Percentiles rank a stretch among this genome's conserved stretches.
These are phyloP conservation scores for Spathaspora boniae DNA, from an alignment of 805 yeast genomes.

Conservation along the genomic window DNA sequence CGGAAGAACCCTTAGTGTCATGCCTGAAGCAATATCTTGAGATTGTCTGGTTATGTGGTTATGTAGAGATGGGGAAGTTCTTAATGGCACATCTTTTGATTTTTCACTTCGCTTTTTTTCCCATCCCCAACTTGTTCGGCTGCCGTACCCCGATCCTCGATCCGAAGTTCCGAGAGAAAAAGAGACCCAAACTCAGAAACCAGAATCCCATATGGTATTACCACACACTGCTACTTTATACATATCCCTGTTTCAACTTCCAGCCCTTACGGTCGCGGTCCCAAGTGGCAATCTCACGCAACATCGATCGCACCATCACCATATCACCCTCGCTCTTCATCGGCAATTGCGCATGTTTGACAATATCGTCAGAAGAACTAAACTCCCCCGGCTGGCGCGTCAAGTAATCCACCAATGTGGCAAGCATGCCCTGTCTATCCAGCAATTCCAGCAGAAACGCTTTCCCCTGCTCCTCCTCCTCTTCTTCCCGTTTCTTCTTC, in stretches of 20 bases:
- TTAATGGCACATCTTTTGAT: too few relatives aligned
- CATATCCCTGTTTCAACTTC: slow-evolving; percentile 52
- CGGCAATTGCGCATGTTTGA: slow-evolving; percentile 29
- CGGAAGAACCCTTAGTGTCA: slow-evolving; percentile 1
- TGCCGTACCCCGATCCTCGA: too few relatives aligned
- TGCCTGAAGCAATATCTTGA: too few relatives aligned
- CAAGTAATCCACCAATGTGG: slow-evolving; percentile 40
- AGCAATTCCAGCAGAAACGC: too few relatives aligned
- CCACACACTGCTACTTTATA: too few relatives aligned
- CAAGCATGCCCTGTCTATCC: slow-evolving; percentile 22
- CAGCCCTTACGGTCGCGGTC: slow-evolving; percentile 56
- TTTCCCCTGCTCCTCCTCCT: slow-evolving; percentile 23
- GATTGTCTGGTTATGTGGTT: too few relatives aligned
- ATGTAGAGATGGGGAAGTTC: too few relatives aligned
- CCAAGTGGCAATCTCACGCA: slow-evolving; percentile 69
- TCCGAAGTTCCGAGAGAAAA: background rate
- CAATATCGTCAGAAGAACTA: slow-evolving; percentile 50
- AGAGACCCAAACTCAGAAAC: background rate
- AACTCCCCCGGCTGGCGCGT: slow-evolving; percentile 29
- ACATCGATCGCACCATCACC: slow-evolving; percentile 60
- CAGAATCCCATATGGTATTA: too few relatives aligned
- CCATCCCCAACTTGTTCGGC: too few relatives aligned
- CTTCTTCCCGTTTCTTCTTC: slow-evolving; percentile 34
- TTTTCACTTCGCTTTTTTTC: too few relatives aligned
- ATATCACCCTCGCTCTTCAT: slow-evolving; percentile 46